Conservation (phyloP, 768 basidiomycete species). For the Obba rivulosa region DNA sequence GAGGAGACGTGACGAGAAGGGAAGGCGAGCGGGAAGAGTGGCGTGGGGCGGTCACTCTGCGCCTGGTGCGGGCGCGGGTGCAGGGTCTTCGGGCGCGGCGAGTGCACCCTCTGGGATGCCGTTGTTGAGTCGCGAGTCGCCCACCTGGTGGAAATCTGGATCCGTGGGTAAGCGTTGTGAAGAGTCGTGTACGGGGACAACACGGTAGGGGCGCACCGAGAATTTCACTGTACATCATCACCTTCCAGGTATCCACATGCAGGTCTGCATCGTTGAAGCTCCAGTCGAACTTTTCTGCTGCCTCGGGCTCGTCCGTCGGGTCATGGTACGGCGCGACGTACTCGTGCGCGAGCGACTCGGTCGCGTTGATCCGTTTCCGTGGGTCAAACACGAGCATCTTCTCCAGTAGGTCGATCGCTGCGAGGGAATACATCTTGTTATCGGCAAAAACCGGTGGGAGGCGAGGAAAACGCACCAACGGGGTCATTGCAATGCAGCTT, state of each 20-base stretch:
- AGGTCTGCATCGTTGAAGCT: conserved; percentile 99
- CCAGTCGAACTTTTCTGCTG: conserved; percentile 96
- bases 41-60: neutral
- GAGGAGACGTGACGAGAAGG: no score
- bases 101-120: conserved; percentile 59
- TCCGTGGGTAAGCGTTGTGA: neutral
- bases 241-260: conserved; percentile 99
- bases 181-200: neutral
- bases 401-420: conserved; percentile 93
- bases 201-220: conserved; percentile 54
- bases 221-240: conserved; percentile 99
- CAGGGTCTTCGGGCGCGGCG: conserved; percentile 49
- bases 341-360: conserved; percentile 83
- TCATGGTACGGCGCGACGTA: conserved; percentile 98
- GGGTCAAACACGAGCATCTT: conserved; percentile 99
- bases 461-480: conserved; percentile 50
- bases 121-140: conserved; percentile 39
- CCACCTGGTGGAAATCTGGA: conserved; percentile 78
- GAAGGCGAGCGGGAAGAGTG: no score
- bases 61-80: conserved; percentile 6
- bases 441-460: neutral
- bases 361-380: conserved; percentile 91
- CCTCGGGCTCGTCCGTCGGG: conserved; percentile 94
- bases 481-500: conserved; percentile 88
- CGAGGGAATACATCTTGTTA: neutral